Base-by-base conservation (phyloP, 192 early-diverging fungal genomes). In the Backusella macrospora region DNA sequence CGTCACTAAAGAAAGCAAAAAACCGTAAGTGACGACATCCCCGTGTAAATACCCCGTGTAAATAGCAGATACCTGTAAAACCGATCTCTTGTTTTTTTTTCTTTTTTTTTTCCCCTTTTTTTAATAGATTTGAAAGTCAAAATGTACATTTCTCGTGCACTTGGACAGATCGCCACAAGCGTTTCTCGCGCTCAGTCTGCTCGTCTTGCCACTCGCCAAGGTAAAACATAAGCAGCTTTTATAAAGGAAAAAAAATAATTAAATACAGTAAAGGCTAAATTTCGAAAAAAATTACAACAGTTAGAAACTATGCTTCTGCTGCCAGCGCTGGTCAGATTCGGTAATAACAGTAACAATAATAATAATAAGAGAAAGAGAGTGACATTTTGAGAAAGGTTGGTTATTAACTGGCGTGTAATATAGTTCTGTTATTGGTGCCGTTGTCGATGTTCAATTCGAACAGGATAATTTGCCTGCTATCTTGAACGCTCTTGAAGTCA, bases 371-470 rank as follows among this genome's bases (percentile, higher is more conserved):
- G 48, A 12, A 45, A 13, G 44, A 8, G 44, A 45, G 14, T 8
- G 44, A 13, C 34, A 70, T 38, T 26, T n/a, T n/a, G 29, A 47
- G 7, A 6, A 9, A 6, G 26, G n/a, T n/a, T n/a, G 12, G 7
- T 38, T 59, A 38, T 18, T 71, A 62, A 44, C 18, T 13, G 37
- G 34, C n/a, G 37, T 39, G 18, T 95, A 92, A 74, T 79, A 96
- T 85, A 93, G 95, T 75, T 88, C 91, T 78, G 95, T 98, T 75
- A 98, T 98, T 86, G 96, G 96, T 90, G 96, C 96, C 87, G n/a
- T n/a, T n/a, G n/a, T n/a, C n/a, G n/a, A n/a, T n/a, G n/a, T n/a
- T n/a, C n/a, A n/a, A n/a, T n/a, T 97, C 83, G 94, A 95, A 76
- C 84, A 92, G 80, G 92, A 92, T 69, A 92, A 86, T 82, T 91